Evolutionary conservation across 495 filamentous ascomycete genomes (phyloP).

Genomic region (Neurospora tetrasperma): DNA sequence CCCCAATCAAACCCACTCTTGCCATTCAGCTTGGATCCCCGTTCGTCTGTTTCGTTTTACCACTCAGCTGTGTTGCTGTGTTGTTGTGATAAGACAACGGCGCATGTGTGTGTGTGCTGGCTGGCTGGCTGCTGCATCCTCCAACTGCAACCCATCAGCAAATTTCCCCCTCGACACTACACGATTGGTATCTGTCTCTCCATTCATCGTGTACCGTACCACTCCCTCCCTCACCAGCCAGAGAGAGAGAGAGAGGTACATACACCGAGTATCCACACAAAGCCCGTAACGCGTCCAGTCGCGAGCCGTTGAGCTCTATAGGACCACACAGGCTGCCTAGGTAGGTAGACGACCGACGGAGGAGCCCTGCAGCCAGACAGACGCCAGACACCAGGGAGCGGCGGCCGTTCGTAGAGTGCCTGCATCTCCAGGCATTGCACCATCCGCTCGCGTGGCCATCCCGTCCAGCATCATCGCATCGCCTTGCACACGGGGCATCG

Average conservation of each 20-base stretch:
- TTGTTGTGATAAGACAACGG: not conserved
- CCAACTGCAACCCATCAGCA: slow-evolving; percentile 1
- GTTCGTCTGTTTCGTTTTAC: not conserved
- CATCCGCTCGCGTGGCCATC: not conserved
- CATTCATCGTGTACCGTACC: not conserved
- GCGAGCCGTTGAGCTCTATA: not conserved
- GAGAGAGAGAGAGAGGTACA: not conserved
- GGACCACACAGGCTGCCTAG: not conserved
- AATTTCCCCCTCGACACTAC: not conserved
- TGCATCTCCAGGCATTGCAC: slow-evolving; percentile 2
- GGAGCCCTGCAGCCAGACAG: not conserved
- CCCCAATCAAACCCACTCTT: not conserved
- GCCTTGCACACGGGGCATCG: slow-evolving; percentile 11
- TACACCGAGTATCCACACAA: not conserved
- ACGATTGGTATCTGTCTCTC: not conserved
- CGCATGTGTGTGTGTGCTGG: not conserved
- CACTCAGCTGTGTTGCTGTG: not conserved
- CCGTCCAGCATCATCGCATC: not conserved
- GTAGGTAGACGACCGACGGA: not conserved
- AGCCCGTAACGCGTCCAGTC: not conserved
- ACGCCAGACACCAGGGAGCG: not conserved
- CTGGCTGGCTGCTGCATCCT: not conserved
- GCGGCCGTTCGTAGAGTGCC: not conserved
- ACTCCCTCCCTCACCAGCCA: not conserved
- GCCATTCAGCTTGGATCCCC: not conserved